Evolutionary conservation across 768 basidiomycete species (phyloP).

Genomic region (Lentinula sp.): DNA sequence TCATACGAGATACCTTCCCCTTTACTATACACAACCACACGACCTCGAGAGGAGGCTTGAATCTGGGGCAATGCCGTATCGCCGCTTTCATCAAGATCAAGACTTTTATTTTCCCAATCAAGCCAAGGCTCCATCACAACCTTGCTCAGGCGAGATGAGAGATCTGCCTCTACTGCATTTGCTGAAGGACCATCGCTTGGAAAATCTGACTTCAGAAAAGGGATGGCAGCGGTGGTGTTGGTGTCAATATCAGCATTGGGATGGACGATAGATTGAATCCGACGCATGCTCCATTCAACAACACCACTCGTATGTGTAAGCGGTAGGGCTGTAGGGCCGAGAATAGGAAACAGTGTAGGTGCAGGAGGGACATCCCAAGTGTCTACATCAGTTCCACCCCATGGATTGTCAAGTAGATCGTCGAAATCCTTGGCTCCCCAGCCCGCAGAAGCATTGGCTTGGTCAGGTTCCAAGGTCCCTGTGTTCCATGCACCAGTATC

Average conservation of each 20-base stretch:
- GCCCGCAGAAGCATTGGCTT: background rate
- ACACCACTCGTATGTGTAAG: constrained; percentile 59
- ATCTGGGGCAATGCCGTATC: background rate
- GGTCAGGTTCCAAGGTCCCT: background rate
- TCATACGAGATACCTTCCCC: background rate
- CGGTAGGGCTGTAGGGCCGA: constrained; percentile 55
- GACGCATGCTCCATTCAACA: constrained; percentile 60
- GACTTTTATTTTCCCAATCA: constrained; percentile 13
- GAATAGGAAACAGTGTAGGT: constrained; percentile 26
- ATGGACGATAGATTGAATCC: constrained; percentile 39
- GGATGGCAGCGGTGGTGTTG: background rate
- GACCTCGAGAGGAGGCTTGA: background rate
- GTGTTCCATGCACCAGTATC: background rate
- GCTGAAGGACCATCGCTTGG: constrained; percentile 10
- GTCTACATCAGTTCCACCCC: background rate
- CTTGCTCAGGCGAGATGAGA: constrained; percentile 34
- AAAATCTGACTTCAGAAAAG: background rate
- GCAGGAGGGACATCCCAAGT: background rate
- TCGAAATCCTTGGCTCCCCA: background rate
- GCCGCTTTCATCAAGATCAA: background rate
- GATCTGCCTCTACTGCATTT: constrained; percentile 26
- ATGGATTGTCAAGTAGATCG: background rate
- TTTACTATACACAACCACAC: background rate
- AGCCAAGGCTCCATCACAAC: constrained; percentile 43
- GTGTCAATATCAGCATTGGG: constrained; percentile 21